Base-by-base conservation (phyloP, 192 early-diverging fungal genomes). In the Spinellus fusiger region DNA sequence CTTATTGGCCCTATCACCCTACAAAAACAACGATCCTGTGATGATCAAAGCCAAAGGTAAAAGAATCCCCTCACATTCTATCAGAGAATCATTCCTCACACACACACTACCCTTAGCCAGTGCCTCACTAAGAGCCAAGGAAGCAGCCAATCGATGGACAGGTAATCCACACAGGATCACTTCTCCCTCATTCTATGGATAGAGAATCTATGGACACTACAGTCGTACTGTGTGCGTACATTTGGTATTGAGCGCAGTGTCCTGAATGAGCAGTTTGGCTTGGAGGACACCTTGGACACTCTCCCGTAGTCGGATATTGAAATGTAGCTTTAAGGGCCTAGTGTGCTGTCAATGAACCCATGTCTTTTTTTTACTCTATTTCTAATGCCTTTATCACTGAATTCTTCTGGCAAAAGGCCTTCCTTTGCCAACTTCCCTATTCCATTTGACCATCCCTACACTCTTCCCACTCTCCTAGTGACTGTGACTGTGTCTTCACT, bases 111-210 rank as follows among this genome's bases (percentile, higher is more conserved):
- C 2, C 12, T 1, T 13, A 59, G 40, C 8, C 7, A 18, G 54
- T 25, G 12, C 10, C 50, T 29, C 26, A 6, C 59, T 20, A 49
- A 44, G 71, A 4, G 88, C 90, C 12, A 82, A 82, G 32, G 86
- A 86, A 28, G 86, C 87, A 3, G 89, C 85, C 8, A 94, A 94
- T 68, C 78, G 89, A 10, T 94, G 92, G 92, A 94, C 91, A 73
- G 86, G 84, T 86, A 77, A 34, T 34, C 4, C 33, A 9, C 37
- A 31, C 32, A 48, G 15, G 15, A 12, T 37, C 33, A 33, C 28
- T 25, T 16, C 20, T 13, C 18, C 20, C 9, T 9, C 25, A 5
- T 56, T 22, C 49, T 62, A 20, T n/a, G n/a, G n/a, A n/a, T n/a
- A n/a, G n/a, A n/a, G n/a, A n/a, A n/a, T n/a, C n/a, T n/a, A n/a